Base-by-base conservation (phyloP, 345 rosid species). In the Bretschneidera sinensis region DNA sequence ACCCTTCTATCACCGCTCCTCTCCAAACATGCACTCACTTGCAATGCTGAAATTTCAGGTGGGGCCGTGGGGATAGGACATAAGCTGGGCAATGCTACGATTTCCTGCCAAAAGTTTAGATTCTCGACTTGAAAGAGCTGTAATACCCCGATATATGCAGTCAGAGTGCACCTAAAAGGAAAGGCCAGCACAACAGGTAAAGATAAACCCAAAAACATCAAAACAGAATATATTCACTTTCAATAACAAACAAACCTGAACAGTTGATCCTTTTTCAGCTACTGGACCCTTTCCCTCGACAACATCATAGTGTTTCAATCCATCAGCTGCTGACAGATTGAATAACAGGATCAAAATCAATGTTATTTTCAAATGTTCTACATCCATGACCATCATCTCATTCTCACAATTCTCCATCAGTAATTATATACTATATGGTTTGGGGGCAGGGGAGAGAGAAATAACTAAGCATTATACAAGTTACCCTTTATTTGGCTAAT, bases 91-190 rank as follows among this genome's bases (percentile, higher is more conserved):
- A 58, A 89, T 89, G 54, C 67, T 81, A 25, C 98, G 96, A 59
- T 92, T 92, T 55, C 98, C 97, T 51, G 98, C 89, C 59, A 89
- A 65, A 54, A 92, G 92, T 81, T 92, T 92, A 24, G 98, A 92
- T 71, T 89, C 98, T 17, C 97, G 70, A 48, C 89, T 92, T 28
- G 98, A 92, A 25, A 85, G 60, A 24, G 86, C 98, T 0, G 98
- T 89, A 21, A 92, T 74, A 19, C 87, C 80, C 31, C 83, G 76
- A 72, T 85, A 92, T 4, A 79, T 60, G 71, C 95, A 92, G 64
- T 89, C 95, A 55, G 89, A 92, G 64, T 92, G 96, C 78, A 86
- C 98, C 96, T 92, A 64, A 28, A 61, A 15, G 19, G 18, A 21
- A 54, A 23, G 21, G 18, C 16, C 16, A 57, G 18, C 49, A 56